These are phyloP conservation scores for Xylariaceae sp. DNA, from an alignment of 2,329 filamentous ascomycete genomes.

Conservation along the genomic window DNA sequence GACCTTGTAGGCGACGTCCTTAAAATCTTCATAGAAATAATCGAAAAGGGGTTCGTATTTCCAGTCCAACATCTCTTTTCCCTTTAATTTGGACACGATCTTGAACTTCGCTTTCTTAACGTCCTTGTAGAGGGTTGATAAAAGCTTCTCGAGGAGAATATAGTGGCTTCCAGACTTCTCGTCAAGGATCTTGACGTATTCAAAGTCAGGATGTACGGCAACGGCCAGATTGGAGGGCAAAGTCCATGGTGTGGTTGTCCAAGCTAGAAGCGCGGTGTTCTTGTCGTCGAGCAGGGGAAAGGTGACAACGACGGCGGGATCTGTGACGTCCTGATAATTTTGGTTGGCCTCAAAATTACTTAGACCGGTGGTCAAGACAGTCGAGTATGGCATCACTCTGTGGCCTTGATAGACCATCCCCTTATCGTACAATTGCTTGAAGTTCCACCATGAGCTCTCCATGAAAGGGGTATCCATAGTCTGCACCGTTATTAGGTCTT, in stretches of 20 bases:
- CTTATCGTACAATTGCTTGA: constrained; percentile 90
- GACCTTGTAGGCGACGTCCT: constrained; percentile 77
- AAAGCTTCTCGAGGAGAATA: constrained; percentile 75
- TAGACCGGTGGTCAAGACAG: constrained; percentile 79
- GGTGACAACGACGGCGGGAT: constrained; percentile 82
- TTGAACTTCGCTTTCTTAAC: constrained; percentile 93
- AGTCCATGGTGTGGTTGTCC: constrained; percentile 88
- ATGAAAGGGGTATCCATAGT: constrained; percentile 95
- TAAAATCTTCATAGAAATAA: constrained; percentile 87
- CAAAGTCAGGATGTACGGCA: constrained; percentile 75
- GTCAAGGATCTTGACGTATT: constrained; percentile 83
- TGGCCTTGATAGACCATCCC: constrained; percentile 85
- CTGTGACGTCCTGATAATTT: constrained; percentile 90
- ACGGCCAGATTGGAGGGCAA: constrained; percentile 76
- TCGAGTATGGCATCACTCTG: constrained; percentile 93
- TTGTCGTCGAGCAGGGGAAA: constrained; percentile 80
- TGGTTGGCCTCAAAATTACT: constrained; percentile 94
- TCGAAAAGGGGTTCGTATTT: constrained; percentile 84
- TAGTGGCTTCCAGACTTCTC: constrained; percentile 79
- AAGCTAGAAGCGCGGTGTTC: constrained; percentile 72
- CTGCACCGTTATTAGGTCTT: constrained; percentile 35
- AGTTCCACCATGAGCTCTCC: constrained; percentile 96
- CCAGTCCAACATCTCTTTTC: constrained; percentile 82
- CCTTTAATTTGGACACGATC: constrained; percentile 73
- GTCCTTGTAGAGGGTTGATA: constrained; percentile 86